Percentiles rank a stretch among this genome's conserved stretches.
Evolutionary conservation across 306 rosid species (phyloP).

Genomic region (Prunus persica): Prunus_persica_NCBIv2 NC_034009.1:39423501-39424000

Average conservation of each 20-base stretch:
- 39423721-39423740: slow-evolving; percentile 11
- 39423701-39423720: slow-evolving; percentile 2
- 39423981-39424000: slow-evolving; percentile 14
- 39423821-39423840: background rate
- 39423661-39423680: slow-evolving; percentile 14
- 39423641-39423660: background rate
- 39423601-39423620: background rate
- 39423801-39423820: slow-evolving; percentile 10
- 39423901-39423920: background rate
- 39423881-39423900: slow-evolving; percentile 1
- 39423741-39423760: background rate
- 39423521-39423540: slow-evolving; percentile 23
- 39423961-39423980: background rate
- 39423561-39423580: background rate
- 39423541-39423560: background rate
- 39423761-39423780: slow-evolving; percentile 8
- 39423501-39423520: slow-evolving; percentile 10
- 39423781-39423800: background rate
- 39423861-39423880: slow-evolving; percentile 9
- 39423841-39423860: slow-evolving; percentile 15
- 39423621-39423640: background rate
- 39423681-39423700: background rate
- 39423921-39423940: slow-evolving; percentile 4
- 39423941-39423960: slow-evolving; percentile 11
- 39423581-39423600: slow-evolving; percentile 11